Evolutionary conservation across 148 eudicot genomes (phyloP).

Genomic region (Rhododendron ferrugineum): DNA sequence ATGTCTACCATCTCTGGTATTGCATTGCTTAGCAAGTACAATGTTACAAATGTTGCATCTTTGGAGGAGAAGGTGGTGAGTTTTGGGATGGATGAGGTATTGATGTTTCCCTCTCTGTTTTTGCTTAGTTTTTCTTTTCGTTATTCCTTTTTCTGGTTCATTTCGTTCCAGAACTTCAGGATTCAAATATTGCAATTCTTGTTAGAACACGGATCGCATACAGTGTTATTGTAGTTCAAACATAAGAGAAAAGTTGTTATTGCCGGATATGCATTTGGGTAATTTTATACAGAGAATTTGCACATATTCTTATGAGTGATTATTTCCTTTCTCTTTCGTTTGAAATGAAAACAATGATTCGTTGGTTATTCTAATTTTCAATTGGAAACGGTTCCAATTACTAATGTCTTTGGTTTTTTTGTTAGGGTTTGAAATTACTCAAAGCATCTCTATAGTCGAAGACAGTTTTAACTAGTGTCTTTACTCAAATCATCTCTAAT

Average conservation of each 20-base stretch:
- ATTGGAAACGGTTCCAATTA: not conserved
- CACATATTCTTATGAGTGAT: not conserved
- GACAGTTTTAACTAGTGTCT: not conserved
- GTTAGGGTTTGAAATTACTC: not conserved
- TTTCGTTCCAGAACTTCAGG: too few species aligned
- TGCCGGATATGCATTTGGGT: not conserved
- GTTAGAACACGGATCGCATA: not conserved
- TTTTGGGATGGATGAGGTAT: not conserved
- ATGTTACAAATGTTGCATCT: not conserved
- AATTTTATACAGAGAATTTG: not conserved
- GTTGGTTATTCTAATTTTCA: not conserved
- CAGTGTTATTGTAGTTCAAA: not conserved
- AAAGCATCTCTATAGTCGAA: not conserved
- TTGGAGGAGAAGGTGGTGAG: slow-evolving; percentile 5
- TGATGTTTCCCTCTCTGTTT: not conserved
- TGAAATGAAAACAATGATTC: not conserved
- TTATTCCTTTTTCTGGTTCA: not conserved
- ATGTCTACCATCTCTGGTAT: slow-evolving; percentile 26
- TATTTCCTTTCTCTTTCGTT: not conserved
- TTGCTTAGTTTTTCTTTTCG: too few species aligned
- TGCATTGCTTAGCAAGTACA: not conserved
- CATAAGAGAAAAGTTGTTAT: too few species aligned
- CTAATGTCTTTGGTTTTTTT: not conserved
- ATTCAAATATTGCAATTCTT: not conserved
- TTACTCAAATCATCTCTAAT: too few species aligned